phyloP scores from a whole-genome alignment of 2,329 filamentous ascomycete genomes.

The Colletotrichum sidae region DNA sequence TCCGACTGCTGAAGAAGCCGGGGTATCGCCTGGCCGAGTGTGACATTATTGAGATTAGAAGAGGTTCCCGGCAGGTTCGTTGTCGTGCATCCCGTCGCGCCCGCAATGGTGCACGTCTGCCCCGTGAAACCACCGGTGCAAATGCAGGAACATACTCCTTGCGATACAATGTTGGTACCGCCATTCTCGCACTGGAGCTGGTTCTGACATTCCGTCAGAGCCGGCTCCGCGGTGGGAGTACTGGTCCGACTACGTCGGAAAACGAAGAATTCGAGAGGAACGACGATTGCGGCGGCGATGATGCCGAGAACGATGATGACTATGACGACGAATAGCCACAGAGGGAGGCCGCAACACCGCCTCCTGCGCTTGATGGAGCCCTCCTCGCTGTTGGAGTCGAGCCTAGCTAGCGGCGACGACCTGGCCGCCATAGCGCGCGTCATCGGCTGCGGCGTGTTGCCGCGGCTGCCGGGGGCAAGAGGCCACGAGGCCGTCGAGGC shows the following conservation, averaged over 20 bases:
- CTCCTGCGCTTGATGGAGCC: constrained; percentile 56
- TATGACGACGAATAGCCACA: constrained; percentile 79
- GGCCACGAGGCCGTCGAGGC: constrained; percentile 59
- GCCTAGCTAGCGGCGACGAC: constrained; percentile 16
- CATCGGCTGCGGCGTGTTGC: constrained; percentile 27
- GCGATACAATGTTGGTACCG: constrained; percentile 78
- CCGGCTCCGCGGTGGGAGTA: constrained; percentile 44
- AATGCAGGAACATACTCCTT: constrained; percentile 82
- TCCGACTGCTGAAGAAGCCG: constrained; percentile 75
- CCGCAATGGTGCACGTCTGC: constrained; percentile 60
- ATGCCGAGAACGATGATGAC: constrained; percentile 76
- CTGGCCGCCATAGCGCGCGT: constrained; percentile 34
- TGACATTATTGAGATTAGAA: constrained; percentile 71
- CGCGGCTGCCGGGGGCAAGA: constrained; percentile 46
- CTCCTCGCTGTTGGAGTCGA: constrained; percentile 41
- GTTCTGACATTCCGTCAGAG: constrained; percentile 66
- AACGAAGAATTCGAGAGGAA: constrained; percentile 78
- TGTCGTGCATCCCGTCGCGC: constrained; percentile 64
- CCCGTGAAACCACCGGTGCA: constrained; percentile 89
- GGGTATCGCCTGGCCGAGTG: constrained; percentile 83
- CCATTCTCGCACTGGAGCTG: constrained; percentile 80
- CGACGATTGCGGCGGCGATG: constrained; percentile 82
- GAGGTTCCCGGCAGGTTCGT: constrained; percentile 57
- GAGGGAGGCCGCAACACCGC: constrained; percentile 85
- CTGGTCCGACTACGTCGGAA: constrained; percentile 60